phyloP scores from a whole-genome alignment of 108 stramenopile species.

The Cyclotella kingstonii region DNA sequence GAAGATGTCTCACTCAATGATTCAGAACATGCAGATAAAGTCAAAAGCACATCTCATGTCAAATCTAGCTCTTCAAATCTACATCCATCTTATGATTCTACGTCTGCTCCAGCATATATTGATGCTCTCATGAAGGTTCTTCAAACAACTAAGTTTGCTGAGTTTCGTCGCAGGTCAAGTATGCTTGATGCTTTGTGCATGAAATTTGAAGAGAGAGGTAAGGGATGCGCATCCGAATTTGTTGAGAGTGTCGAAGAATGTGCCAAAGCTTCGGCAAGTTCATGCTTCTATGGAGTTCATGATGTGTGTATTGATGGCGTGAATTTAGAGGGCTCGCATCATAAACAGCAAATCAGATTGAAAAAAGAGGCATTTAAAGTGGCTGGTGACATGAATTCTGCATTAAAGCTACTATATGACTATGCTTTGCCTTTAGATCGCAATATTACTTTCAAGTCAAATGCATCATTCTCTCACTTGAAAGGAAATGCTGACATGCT shows the following conservation, averaged over 20 bases:
- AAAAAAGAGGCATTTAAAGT: constrained; percentile 87
- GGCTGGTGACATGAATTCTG: constrained; percentile 87
- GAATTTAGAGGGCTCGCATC: constrained; percentile 18
- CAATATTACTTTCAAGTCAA: constrained; percentile 8
- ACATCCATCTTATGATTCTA: no score
- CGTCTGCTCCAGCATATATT: constrained; percentile 25
- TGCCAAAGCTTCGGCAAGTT: constrained; percentile 43
- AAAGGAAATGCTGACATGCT: constrained; percentile 55
- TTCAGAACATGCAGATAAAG: no score
- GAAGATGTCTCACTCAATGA: constrained; percentile 27
- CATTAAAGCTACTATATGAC: constrained; percentile 75
- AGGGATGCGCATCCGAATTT: constrained; percentile 58
- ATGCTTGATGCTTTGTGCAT: constrained; percentile 46
- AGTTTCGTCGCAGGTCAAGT: constrained; percentile 43
- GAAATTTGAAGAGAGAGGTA: constrained; percentile 48
- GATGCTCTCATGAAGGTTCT: constrained; percentile 39
- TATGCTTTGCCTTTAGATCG: constrained; percentile 57
- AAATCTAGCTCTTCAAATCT: no score
- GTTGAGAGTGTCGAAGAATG: constrained; percentile 62
- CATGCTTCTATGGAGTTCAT: constrained; percentile 25
- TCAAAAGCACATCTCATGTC: no score
- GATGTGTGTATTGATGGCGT: constrained; percentile 15
- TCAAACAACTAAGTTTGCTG: constrained; percentile 15
- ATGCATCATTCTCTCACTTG: neutral
- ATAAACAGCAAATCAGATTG: constrained; percentile 50